Percentiles rank a stretch among this genome's conserved stretches.
phyloP scores from a whole-genome alignment of 2,329 filamentous ascomycete species.

The Aspergillus piperis region DNA sequence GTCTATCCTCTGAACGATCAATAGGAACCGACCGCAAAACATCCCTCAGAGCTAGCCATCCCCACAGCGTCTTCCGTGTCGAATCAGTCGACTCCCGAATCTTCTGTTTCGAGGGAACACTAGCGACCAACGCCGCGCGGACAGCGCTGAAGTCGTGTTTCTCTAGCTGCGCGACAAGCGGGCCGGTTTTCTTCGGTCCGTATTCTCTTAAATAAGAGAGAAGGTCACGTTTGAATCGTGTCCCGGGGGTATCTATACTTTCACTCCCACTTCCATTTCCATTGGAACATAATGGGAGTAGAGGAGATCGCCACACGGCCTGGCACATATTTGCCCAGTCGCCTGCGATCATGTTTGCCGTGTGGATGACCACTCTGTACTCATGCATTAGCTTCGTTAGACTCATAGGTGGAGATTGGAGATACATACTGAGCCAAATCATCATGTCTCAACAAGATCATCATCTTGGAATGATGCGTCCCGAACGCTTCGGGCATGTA shows the following conservation, averaged over 20 bases:
- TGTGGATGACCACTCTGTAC: conserved; percentile 71
- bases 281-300: conserved; percentile 55
- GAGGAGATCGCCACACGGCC: conserved; percentile 75
- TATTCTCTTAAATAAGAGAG: conserved; percentile 73
- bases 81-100: conserved; percentile 43
- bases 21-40: conserved; percentile 59
- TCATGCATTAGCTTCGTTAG: not conserved
- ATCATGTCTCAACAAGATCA: conserved; percentile 78
- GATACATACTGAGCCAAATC: conserved; percentile 63
- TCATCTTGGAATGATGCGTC: conserved; percentile 85
- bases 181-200: conserved; percentile 55
- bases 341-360: conserved; percentile 84
- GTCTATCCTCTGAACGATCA: conserved; percentile 21
- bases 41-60: conserved; percentile 69
- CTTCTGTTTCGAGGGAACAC: conserved; percentile 69
- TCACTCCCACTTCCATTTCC: not conserved
- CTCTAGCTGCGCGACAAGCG: conserved; percentile 59
- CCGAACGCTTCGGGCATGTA: conserved; percentile 83
- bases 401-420: too few relatives aligned
- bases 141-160: conserved; percentile 70
- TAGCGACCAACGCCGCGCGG: conserved; percentile 72
- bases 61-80: conserved; percentile 63
- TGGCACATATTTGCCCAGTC: conserved; percentile 91
- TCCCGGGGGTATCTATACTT: conserved; percentile 47
- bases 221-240: conserved; percentile 74